Evolutionary conservation across 495 filamentous ascomycete species (phyloP).

Genomic region (Penicillium waksmanii): DNA sequence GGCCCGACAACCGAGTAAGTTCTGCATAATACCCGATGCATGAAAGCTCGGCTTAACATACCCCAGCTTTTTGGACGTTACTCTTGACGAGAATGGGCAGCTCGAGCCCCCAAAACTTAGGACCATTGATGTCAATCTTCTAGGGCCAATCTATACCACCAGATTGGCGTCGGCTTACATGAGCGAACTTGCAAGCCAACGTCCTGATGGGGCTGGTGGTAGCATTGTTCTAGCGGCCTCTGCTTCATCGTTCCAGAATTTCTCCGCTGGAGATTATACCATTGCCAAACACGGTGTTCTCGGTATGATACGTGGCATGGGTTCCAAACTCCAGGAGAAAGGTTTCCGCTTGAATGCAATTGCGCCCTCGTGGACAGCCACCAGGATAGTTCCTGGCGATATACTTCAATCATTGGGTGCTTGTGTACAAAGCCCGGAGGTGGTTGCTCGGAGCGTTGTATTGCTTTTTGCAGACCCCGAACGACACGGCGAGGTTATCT

Average conservation of each 20-base stretch:
- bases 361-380: slow-evolving; percentile 47
- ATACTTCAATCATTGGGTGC: slow-evolving; percentile 29
- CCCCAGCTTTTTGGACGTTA: slow-evolving; percentile 38
- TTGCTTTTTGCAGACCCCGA: slow-evolving; percentile 38
- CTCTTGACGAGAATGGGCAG: slow-evolving; percentile 42
- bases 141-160: slow-evolving; percentile 45
- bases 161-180: slow-evolving; percentile 44
- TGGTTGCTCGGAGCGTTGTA: slow-evolving; percentile 43
- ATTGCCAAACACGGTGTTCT: slow-evolving; percentile 45
- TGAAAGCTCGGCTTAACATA: background rate
- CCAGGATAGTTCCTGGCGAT: slow-evolving; percentile 32
- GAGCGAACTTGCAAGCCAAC: slow-evolving; percentile 25
- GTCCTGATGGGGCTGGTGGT: slow-evolving; percentile 21
- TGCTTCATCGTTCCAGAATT: slow-evolving; percentile 41
- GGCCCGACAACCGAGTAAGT: slow-evolving; percentile 31
- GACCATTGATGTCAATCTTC: slow-evolving; percentile 49
- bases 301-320: slow-evolving; percentile 38
- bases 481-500: slow-evolving; percentile 43
- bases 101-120: slow-evolving; percentile 43
- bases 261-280: slow-evolving; percentile 41
- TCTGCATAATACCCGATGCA: background rate
- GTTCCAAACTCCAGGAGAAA: slow-evolving; percentile 10
- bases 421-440: slow-evolving; percentile 33
- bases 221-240: slow-evolving; percentile 47
- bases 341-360: slow-evolving; percentile 44